Base-by-base conservation (phyloP, 352 stramenopile genomes). In the Sclerospora graminicola region DNA sequence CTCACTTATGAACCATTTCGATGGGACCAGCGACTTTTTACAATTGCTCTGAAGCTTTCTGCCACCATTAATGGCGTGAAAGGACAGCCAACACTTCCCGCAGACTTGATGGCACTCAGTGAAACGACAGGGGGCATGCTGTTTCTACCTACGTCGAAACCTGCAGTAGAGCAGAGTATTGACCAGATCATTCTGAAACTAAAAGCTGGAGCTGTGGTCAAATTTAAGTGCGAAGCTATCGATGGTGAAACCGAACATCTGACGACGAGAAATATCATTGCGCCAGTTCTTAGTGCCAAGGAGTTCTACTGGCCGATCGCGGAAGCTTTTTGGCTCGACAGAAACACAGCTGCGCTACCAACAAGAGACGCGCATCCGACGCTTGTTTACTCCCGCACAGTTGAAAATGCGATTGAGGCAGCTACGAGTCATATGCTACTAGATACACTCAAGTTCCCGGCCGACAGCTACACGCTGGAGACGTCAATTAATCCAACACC, bases 391-490 rank as follows among this genome's bases (percentile, higher is more conserved):
- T 65, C 60, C 0, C 59, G 82, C 11, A 82, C 71, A 1, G 73
- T 87, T 2, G 82, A 94, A 47, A 74, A 69, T 13, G 76, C 76
- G 1, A 85, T 89, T 9, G 82, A 94, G 42, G 71, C 69, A 3
- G 82, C 79, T 6, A 91, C 78, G 16, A 92, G 81, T 54, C 76
- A 88, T 48, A 91, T 94, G 78, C 53, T 92, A 27, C 52, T 94
- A 5, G 82, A 94, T 48, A 91, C 77, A 29, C 73, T 94, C 45
- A 90, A 90, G 54, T 94, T 94, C 43, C 78, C 82, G 2, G 67
- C 75, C 0, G 82, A 94, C 30, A 82, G 48, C 26, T 94, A 94
- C 32, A 36, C 69, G 28, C 41, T 94, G 11, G 80, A 94, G 44
- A 70, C 32, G 6, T 20, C 57, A 0, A 56, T 91, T 21, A 83